Base-by-base conservation (phyloP, 768 basidiomycete genomes). In the Leccinellum albellum region DNA sequence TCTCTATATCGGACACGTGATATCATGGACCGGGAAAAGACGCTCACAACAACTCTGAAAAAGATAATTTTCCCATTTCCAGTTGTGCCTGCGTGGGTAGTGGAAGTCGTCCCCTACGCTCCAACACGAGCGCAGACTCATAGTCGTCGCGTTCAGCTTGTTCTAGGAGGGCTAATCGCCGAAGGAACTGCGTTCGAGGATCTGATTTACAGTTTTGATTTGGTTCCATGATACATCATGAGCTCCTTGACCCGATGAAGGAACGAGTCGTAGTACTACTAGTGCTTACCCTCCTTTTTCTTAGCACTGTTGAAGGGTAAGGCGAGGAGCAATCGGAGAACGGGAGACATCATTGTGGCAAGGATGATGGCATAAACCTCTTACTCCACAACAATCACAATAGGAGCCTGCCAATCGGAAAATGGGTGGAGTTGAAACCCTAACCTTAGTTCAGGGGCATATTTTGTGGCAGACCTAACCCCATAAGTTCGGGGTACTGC, bases 81-180 rank as follows among this genome's bases (percentile, higher is more conserved):
- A 58, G 24, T 44, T 70, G 70, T 23, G 61, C 63, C 23, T 21
- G 23, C 14, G 68, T 70, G 3, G 10, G 69, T 17, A 32, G 51
- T 3, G 66, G 70, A 48, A 70, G 53, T 1, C 52, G 7, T 23
- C 54, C 53, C 1, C 74, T 77, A 3, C 69, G 65, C 37, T 72
- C 58, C 15, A 79, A 56, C 1, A 79, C 75, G 37, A 76, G 61
- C 14, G 65, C 65, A 28, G 62, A 29, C 6, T 46, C 8, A 15
- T 64, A 15, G 12, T 66, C 65, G 21, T 67, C 65, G 3, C 35
- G 53, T 49, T 67, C 62, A 5, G 49, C 62, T 6, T 7, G 3
- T 44, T 66, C 62, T n/a, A 67, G 26, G 17, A 66, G 45, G 2
- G 51, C 58, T 13, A 67, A 21, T 23, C 24, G 33, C 14, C 50